Base-by-base conservation (phyloP, 129 eudicot species). In the Chrysanthemum lavandulifolium region DNA sequence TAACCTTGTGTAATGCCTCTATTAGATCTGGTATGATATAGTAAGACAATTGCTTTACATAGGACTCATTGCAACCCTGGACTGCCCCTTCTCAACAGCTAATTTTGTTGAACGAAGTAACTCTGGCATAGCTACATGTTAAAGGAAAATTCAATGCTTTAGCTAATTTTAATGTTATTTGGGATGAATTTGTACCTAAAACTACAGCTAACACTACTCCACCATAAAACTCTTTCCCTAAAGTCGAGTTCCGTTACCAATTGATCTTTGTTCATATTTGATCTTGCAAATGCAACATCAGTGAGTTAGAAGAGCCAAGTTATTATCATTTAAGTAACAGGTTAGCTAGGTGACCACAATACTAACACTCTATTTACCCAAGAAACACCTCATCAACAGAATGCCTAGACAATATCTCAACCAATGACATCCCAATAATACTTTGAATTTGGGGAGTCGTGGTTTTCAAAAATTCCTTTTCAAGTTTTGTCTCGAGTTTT, bases 131-230 rank as follows among this genome's bases (percentile, higher is more conserved):
- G 97, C 99, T 93, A 69, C 50, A 73, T 2, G 43, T 65, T 65
- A 76, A 84, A 57, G 25, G 25, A 66, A 15, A 73, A 55, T 61
- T 72, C 10, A 18, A 14, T 11, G 40, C 6, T 40, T 18, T 72
- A 0, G 5, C 27, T 48, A 27, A 1, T 14, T 31, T 47, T 14
- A 71, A 56, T 53, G 60, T 73, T 10, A 54, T 19, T 15, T 6
- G 15, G 7, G 13, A 33, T 65, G 68, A n/a, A 33, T 13, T 16
- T 16, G 3, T 70, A 93, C 98, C 98, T 79, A 96, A 88, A 83
- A 90, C 99, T 73, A 97, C 97, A 84, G 99, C 99, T 68, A 49
- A 87, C 66, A 50, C 92, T 92, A 61, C 97, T 77, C 97, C 97
- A 93, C 29, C 82, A 67, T 40, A 89, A 69, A 58, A 90, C 80